phyloP scores from a whole-genome alignment of 306 rosid species.

The Acacia confusa region DNA sequence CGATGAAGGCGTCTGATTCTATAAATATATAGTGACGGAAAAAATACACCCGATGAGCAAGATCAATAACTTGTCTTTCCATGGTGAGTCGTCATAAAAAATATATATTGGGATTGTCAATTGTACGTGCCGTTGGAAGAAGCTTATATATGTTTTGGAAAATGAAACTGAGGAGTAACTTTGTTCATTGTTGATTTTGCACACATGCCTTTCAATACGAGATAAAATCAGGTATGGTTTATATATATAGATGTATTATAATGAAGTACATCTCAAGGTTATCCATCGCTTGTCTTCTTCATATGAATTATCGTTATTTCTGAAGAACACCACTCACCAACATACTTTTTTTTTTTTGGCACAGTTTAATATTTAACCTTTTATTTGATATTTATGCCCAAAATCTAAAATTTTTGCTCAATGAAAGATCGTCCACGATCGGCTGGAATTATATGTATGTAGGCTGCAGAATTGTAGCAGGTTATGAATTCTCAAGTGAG shows the following conservation, averaged over 20 bases:
- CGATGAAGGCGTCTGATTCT: constrained; percentile 4
- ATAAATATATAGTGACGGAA: neutral
- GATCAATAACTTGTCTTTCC: constrained; percentile 9
- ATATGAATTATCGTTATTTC: neutral
- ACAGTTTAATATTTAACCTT: neutral
- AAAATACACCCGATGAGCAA: constrained; percentile 5
- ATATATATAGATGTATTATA: neutral
- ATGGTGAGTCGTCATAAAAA: constrained; percentile 38
- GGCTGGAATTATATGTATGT: neutral
- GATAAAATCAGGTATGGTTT: constrained; percentile 1
- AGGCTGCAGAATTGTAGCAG: neutral
- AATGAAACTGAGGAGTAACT: constrained; percentile 6
- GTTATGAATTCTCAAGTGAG: neutral
- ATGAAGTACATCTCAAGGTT: neutral
- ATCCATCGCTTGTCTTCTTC: neutral
- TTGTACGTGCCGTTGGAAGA: constrained; percentile 27
- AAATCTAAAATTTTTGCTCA: neutral
- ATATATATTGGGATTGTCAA: constrained; percentile 28
- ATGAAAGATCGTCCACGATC: neutral
- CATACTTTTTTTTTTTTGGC: neutral
- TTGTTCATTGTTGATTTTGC: constrained; percentile 26
- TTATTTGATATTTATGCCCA: neutral
- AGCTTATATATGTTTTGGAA: constrained; percentile 27
- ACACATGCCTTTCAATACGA: constrained; percentile 20
- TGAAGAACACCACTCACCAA: neutral